These are phyloP conservation scores for Fimicolochytrium jonesii DNA, from an alignment of 192 early-diverging fungal genomes.

Conservation along the genomic window DNA sequence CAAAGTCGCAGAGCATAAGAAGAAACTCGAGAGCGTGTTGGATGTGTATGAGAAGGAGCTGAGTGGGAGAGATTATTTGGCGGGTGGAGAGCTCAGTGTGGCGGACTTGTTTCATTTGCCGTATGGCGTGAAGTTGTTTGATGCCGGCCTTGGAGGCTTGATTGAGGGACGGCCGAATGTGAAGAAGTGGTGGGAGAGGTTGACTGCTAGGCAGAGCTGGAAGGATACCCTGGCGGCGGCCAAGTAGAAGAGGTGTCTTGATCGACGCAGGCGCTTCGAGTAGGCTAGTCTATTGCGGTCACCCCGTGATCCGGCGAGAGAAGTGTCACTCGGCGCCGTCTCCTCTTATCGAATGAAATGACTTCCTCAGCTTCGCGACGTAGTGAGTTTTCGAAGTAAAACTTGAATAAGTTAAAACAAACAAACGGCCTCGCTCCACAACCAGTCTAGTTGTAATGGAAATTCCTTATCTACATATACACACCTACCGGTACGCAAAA, in stretches of 20 bases:
- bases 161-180: constrained; percentile 9
- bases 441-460: too few species aligned
- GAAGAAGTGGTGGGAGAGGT: constrained; percentile 10
- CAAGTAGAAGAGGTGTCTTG: background rate
- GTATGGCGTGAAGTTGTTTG: background rate
- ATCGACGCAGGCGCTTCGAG: too few species aligned
- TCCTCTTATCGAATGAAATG: too few species aligned
- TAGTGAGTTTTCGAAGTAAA: too few species aligned
- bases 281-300: too few species aligned
- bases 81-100: constrained; percentile 6
- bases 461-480: too few species aligned
- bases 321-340: too few species aligned
- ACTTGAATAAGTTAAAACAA: too few species aligned
- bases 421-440: too few species aligned
- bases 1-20: background rate
- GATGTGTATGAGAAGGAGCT: constrained; percentile 20
- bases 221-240: constrained; percentile 1
- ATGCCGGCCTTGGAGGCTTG: constrained; percentile 2
- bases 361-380: too few species aligned
- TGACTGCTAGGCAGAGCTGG: constrained; percentile 5
- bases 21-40: constrained; percentile 6
- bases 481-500: too few species aligned
- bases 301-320: too few species aligned
- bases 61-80: constrained; percentile 2
- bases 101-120: constrained; percentile 24